Conservation (phyloP, 2,329 filamentous ascomycete species). For the Aspergillus puulaauensis region DNA sequence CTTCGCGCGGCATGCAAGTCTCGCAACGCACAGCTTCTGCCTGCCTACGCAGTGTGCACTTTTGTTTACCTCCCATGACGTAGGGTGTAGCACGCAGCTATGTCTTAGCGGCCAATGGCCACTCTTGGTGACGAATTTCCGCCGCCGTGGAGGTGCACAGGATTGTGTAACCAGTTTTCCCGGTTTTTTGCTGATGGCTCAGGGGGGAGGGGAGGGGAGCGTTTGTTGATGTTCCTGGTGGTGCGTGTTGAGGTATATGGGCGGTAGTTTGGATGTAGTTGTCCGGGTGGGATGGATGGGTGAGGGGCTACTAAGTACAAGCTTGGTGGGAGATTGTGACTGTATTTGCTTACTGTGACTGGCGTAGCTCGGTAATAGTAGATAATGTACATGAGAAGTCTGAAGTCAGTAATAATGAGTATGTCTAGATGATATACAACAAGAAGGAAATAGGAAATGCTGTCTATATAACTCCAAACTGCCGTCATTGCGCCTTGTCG, state of each 20-base stretch:
- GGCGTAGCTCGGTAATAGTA: neutral
- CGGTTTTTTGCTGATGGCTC: neutral
- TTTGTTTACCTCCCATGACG: neutral
- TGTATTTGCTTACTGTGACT: too few relatives aligned
- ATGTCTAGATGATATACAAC: neutral
- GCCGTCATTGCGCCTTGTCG: neutral
- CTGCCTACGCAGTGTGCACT: neutral
- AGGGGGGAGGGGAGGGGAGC: neutral
- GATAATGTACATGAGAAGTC: neutral
- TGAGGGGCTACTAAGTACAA: too few relatives aligned
- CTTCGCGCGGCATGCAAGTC: too few relatives aligned
- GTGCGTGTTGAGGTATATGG: neutral
- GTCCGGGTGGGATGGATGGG: too few relatives aligned
- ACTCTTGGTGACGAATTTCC: neutral
- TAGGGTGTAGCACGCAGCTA: neutral
- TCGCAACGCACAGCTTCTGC: neutral
- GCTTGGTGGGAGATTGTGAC: too few relatives aligned
- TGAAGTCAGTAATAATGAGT: neutral
- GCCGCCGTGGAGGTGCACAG: neutral
- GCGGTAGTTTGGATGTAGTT: neutral
- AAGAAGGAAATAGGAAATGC: neutral
- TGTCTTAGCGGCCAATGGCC: neutral
- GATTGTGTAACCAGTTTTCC: neutral
- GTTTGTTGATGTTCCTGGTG: neutral
- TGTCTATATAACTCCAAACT: neutral